Base-by-base conservation (phyloP, 23 red algal species). In the Gracilaria domingensis region DNA sequence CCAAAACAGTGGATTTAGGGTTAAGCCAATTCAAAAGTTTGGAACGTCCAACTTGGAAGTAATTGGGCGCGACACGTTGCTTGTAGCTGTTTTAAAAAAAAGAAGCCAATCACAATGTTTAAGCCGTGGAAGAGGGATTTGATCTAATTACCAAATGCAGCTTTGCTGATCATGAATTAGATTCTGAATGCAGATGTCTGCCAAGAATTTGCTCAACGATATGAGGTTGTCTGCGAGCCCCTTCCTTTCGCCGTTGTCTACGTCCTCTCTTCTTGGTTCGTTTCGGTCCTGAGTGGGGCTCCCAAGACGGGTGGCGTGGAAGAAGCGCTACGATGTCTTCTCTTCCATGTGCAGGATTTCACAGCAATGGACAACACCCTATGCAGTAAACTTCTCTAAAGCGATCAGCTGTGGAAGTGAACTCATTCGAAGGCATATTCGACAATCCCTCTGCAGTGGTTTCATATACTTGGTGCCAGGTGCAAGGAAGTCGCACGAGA, bases 11-110 rank as follows among this genome's bases (percentile, higher is more conserved):
- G 30, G 72, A 34, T 16, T 50, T 50, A 77, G 72, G 72, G 72
- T 50, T 77, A 77, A 77, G 72, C 72, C 72, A 77, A 28, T 77
- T 77, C 42, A 50, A 77, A 77, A 77, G 26, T 77, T 77, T 77
- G 72, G n/a, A n/a, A n/a, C n/a, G n/a, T n/a, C n/a, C n/a, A n/a
- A n/a, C n/a, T n/a, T n/a, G n/a, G 72, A 77, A 77, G 28, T 51
- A 39, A 29, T 67, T 30, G 62, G 8, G 24, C n/a, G 18, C 51
- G 17, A 55, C 51, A 55, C 33, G 32, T 36, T 13, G 25, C 26
- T 30, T n/a, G 26, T 26, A 26, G 30, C 30, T 17, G 23, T 2
- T 69, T 69, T 69, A 12, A 37, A 36, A 36, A 69, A 69, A 58
- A 12, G 18, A 18, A 58, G 54, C 18, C 4, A n/a, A 58, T 16